Conservation (phyloP, 352 stramenopile genomes). For the Elongisporangium senticosum region DNA sequence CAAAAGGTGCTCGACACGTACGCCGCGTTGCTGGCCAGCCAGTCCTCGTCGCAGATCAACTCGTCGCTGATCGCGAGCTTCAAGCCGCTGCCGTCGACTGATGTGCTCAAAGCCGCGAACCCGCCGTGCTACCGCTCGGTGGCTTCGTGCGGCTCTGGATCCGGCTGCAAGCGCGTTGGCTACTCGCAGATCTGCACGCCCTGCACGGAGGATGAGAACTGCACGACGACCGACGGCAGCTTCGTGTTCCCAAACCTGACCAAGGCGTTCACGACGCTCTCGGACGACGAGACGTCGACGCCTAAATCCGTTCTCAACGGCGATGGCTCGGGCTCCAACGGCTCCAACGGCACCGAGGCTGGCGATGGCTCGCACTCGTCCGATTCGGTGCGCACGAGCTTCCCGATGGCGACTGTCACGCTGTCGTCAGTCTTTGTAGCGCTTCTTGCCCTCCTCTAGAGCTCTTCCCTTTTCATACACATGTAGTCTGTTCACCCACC, state of each 20-base stretch:
- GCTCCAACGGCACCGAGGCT: constrained; percentile 5
- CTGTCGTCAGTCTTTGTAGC: not conserved
- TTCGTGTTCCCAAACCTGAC: constrained; percentile 57
- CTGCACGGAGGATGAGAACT: constrained; percentile 33
- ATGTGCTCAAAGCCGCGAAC: constrained; percentile 42
- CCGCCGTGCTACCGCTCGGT: constrained; percentile 71
- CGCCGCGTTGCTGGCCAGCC: constrained; percentile 26
- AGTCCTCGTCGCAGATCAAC: constrained; percentile 40
- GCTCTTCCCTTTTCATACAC: not conserved
- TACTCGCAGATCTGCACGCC: constrained; percentile 71
- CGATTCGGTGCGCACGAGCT: not conserved
- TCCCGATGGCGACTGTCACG: not conserved
- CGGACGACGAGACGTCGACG: constrained; percentile 36
- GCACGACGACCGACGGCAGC: constrained; percentile 29
- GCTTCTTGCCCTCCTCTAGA: not conserved
- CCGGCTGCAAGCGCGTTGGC: constrained; percentile 55
- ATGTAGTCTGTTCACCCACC: not conserved
- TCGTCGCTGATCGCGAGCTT: constrained; percentile 27
- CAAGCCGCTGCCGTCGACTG: constrained; percentile 34
- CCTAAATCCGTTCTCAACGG: constrained; percentile 3
- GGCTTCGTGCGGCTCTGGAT: constrained; percentile 32
- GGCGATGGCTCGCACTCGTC: not conserved
- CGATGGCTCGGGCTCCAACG: not conserved
- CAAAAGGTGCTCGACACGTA: constrained; percentile 47
- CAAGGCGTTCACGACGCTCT: constrained; percentile 44